Evolutionary conservation across 2,329 filamentous ascomycete species (phyloP).

Genomic region (Beauveria asiatica): DNA sequence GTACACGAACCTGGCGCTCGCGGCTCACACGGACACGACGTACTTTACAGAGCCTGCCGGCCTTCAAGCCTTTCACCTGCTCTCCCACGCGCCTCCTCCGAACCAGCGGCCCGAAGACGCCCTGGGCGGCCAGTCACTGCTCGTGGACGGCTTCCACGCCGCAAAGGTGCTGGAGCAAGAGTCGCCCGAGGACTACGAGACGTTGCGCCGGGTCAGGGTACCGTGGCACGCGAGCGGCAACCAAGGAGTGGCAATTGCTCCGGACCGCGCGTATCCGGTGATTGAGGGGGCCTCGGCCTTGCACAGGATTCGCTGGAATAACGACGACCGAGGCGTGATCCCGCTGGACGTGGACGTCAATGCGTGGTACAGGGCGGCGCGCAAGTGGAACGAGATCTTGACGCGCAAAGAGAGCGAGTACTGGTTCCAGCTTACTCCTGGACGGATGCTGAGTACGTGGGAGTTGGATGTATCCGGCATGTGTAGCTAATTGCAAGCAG

Average conservation of each 20-base stretch:
- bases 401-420: conserved; percentile 58
- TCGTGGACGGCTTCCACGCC: conserved; percentile 80
- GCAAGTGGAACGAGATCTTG: conserved; percentile 64
- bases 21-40: conserved; percentile 86
- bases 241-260: conserved; percentile 69
- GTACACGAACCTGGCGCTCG: conserved; percentile 77
- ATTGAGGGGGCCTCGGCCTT: conserved; percentile 48
- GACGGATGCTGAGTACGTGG: conserved; percentile 62
- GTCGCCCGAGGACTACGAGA: conserved; percentile 46
- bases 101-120: conserved; percentile 24
- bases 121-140: conserved; percentile 65
- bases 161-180: conserved; percentile 50
- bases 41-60: conserved; percentile 92
- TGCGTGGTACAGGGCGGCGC: conserved; percentile 73
- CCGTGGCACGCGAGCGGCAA: conserved; percentile 88
- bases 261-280: conserved; percentile 62
- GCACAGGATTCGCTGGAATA: conserved; percentile 80
- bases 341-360: conserved; percentile 43
- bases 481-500: conserved; percentile 29
- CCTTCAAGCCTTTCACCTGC: conserved; percentile 84
- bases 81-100: conserved; percentile 54
- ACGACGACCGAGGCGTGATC: conserved; percentile 71
- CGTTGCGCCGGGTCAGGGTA: conserved; percentile 49
- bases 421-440: conserved; percentile 74
- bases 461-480: not conserved